These are phyloP conservation scores for Seiridium unicorne DNA, from an alignment of 2,329 filamentous ascomycete species.

Conservation along the genomic window DNA sequence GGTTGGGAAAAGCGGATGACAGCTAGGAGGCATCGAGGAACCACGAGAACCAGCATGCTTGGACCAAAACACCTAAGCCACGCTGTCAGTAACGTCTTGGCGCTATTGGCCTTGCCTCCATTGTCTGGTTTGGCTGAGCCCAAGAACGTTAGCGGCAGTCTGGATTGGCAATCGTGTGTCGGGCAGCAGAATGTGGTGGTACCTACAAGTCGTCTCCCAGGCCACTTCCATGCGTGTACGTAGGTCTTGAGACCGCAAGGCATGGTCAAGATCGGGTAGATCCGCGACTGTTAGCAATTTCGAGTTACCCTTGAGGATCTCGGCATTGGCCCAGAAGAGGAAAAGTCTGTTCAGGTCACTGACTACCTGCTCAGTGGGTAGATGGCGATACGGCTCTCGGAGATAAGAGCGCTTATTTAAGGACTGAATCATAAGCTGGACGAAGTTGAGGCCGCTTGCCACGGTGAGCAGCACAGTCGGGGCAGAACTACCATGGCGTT, in stretches of 20 bases:
- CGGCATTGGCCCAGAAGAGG: not conserved
- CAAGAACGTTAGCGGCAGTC: not conserved
- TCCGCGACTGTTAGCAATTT: not conserved
- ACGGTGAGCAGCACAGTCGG: not conserved
- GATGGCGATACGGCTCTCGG: not conserved
- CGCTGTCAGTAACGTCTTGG: not conserved
- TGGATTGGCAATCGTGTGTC: not conserved
- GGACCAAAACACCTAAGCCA: not conserved
- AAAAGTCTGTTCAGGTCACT: not conserved
- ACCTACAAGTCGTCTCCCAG: not conserved
- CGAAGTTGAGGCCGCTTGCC: not conserved
- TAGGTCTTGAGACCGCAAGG: not conserved
- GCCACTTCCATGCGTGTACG: not conserved
- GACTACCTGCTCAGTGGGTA: not conserved
- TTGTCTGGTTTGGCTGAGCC: not conserved
- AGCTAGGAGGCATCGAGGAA: not conserved
- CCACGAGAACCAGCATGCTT: not conserved
- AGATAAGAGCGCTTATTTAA: not conserved
- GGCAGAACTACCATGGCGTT: not conserved
- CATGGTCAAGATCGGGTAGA: not conserved
- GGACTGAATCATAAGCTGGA: not conserved
- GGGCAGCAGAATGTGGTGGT: not conserved
- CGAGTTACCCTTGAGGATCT: not conserved
- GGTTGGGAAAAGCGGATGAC: not conserved
- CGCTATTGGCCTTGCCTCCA: not conserved